Percentiles rank a stretch among this genome's conserved stretches.
Conservation (phyloP, 2,329 filamentous ascomycete genomes). For the Pseudomassariella vexata region DNA sequence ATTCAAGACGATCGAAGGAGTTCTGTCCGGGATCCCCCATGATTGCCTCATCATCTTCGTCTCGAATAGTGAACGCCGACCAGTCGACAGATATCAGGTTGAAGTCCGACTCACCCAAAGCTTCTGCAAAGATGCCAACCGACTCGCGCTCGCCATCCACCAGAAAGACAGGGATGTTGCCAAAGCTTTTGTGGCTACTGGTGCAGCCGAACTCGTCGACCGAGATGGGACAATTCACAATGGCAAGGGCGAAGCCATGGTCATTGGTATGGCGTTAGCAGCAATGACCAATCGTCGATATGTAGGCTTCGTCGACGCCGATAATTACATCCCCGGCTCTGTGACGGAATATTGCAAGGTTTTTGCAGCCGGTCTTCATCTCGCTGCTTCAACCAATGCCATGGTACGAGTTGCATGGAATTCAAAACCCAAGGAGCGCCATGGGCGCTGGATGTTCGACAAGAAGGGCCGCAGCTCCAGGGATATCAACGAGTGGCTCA, state of each 20-base stretch:
- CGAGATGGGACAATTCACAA: constrained; percentile 14
- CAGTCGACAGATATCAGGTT: constrained; percentile 12
- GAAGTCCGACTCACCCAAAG: constrained; percentile 15
- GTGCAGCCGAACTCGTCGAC: constrained; percentile 16
- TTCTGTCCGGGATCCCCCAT: constrained; percentile 22
- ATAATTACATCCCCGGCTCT: constrained; percentile 23
- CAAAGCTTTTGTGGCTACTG: constrained; percentile 14
- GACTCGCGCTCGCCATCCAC: constrained; percentile 19
- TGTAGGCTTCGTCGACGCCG: constrained; percentile 27
- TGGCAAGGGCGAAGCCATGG: constrained; percentile 27
- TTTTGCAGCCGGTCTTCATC: constrained; percentile 24
- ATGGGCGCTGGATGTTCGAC: constrained; percentile 18
- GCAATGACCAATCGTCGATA: constrained; percentile 16
- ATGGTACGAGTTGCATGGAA: constrained; percentile 28
- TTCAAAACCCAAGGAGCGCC: constrained; percentile 24
- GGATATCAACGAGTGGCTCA: constrained; percentile 25
- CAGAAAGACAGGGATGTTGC: constrained; percentile 21
- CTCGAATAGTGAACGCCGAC: constrained; percentile 17
- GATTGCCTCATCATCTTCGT: constrained; percentile 23
- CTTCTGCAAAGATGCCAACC: constrained; percentile 13
- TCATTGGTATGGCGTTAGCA: constrained; percentile 23
- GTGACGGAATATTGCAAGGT: constrained; percentile 26
- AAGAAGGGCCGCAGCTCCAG: constrained; percentile 22
- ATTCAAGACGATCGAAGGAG: constrained; percentile 16
- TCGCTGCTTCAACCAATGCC: constrained; percentile 13